A percentile compares a stretch with the other conserved stretches of the same genome.
These are phyloP conservation scores for Furcasterigmium furcatum DNA, from an alignment of 2,329 filamentous ascomycete species.

Conservation along the genomic window DNA sequence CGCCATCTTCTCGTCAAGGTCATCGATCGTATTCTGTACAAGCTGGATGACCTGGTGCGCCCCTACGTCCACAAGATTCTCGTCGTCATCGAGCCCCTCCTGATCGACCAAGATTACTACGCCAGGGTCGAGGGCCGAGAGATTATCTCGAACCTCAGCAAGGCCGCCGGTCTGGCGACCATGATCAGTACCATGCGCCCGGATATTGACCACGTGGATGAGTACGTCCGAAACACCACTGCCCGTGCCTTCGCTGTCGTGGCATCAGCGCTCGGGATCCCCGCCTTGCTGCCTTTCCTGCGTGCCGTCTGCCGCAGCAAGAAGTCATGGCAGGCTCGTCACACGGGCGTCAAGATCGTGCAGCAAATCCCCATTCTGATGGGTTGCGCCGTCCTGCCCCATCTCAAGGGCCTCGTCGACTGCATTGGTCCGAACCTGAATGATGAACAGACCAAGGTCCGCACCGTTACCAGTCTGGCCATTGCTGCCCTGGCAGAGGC, in stretches of 20 bases:
- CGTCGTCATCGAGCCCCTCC: slow-evolving; percentile 96
- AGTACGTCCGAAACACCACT: slow-evolving; percentile 97
- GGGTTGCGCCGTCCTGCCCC: slow-evolving; percentile 94
- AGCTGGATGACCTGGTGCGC: slow-evolving; percentile 92
- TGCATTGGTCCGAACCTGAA: slow-evolving; percentile 95
- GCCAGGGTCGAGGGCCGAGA: slow-evolving; percentile 96
- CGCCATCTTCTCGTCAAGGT: slow-evolving; percentile 98
- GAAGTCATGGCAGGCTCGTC: slow-evolving; percentile 97
- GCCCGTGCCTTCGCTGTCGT: slow-evolving; percentile 96
- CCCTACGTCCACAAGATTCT: slow-evolving; percentile 98
- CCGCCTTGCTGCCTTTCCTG: slow-evolving; percentile 89
- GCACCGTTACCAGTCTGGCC: slow-evolving; percentile 91
- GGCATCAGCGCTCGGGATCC: slow-evolving; percentile 92
- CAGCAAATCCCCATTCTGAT: slow-evolving; percentile 98
- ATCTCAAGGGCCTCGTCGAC: slow-evolving; percentile 92
- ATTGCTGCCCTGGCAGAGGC: slow-evolving; percentile 95
- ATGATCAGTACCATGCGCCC: slow-evolving; percentile 99
- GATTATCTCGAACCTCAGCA: slow-evolving; percentile 96
- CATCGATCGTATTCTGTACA: slow-evolving; percentile 97
- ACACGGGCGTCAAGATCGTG: slow-evolving; percentile 98
- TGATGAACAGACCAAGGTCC: slow-evolving; percentile 96
- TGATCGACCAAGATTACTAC: slow-evolving; percentile 99
- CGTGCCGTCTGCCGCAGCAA: slow-evolving; percentile 95
- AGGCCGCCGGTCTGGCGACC: slow-evolving; percentile 92
- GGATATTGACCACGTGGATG: slow-evolving; percentile 96